Conservation (phyloP, 1,284 basidiomycete genomes). For the Pseudozyma hubeiensis region DNA sequence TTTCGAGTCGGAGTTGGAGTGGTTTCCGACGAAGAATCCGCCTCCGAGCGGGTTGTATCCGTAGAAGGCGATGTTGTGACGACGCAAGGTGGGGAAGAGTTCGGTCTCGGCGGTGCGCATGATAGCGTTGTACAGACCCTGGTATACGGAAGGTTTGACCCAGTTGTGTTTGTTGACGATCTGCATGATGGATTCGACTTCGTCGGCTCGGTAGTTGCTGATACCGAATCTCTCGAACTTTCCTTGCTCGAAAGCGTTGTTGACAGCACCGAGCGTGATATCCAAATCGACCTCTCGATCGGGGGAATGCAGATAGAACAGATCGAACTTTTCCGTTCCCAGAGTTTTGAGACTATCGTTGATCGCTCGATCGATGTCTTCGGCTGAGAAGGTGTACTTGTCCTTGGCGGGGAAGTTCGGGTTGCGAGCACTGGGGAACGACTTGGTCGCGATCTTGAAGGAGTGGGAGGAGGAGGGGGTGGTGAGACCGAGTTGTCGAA, state of each 20-base stretch:
- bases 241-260: conserved; percentile 74
- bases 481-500: conserved; percentile 38
- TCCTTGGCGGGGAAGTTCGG: conserved; percentile 23
- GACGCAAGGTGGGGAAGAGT: conserved; percentile 52
- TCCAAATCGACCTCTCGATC: conserved; percentile 73
- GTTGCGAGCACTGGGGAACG: conserved; percentile 67
- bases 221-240: conserved; percentile 73
- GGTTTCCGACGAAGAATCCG: conserved; percentile 51
- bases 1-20: background rate
- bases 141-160: conserved; percentile 77
- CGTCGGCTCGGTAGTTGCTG: conserved; percentile 73
- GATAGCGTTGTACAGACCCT: conserved; percentile 71
- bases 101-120: conserved; percentile 43
- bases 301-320: conserved; percentile 75
- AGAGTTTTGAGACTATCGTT: conserved; percentile 67
- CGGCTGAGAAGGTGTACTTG: conserved; percentile 66
- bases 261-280: conserved; percentile 72
- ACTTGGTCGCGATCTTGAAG: conserved; percentile 58
- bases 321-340: conserved; percentile 70
- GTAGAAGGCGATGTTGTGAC: conserved; percentile 73
- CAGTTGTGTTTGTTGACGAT: conserved; percentile 74
- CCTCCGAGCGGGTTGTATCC: conserved; percentile 70
- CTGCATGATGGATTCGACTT: conserved; percentile 76
- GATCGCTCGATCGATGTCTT: conserved; percentile 65
- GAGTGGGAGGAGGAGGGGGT: conserved; percentile 14